These are phyloP conservation scores for Naegleria gruberi DNA, from an alignment of 208 protist species.

Conservation along the genomic window DNA sequence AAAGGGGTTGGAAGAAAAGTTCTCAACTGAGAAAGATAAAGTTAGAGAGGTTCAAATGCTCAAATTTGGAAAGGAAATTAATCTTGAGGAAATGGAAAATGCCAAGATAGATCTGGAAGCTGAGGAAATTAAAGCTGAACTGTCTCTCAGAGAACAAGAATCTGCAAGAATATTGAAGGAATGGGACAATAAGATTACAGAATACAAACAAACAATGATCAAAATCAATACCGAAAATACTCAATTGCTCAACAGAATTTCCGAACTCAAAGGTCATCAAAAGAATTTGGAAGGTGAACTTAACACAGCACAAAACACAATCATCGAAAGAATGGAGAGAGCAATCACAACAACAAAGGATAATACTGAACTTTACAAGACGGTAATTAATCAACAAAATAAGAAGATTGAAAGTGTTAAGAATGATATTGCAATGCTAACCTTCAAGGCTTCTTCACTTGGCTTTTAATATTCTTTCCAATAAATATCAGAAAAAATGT, in stretches of 20 bases:
- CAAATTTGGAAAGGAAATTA: slow-evolving; percentile 47
- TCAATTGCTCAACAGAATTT: slow-evolving; percentile 26
- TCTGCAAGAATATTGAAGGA: background rate
- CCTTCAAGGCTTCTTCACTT: background rate
- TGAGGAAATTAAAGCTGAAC: slow-evolving; percentile 34
- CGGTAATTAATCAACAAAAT: background rate
- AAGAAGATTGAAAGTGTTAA: background rate
- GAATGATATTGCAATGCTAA: background rate
- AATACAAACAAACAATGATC: slow-evolving; percentile 15
- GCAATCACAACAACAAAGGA: background rate
- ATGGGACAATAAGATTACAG: slow-evolving; percentile 18
- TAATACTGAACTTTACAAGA: background rate
- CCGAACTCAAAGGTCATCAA: slow-evolving; percentile 26
- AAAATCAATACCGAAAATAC: slow-evolving; percentile 26
- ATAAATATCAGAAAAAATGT: no score
- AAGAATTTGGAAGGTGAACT: slow-evolving; percentile 28
- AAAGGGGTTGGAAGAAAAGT: slow-evolving; percentile 29
- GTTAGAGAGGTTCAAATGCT: slow-evolving; percentile 48
- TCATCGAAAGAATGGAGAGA: background rate
- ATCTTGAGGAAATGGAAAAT: slow-evolving; percentile 39
- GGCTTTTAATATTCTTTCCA: background rate
- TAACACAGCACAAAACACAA: background rate
- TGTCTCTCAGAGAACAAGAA: slow-evolving; percentile 25
- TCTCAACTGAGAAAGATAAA: slow-evolving; percentile 33
- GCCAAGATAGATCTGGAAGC: slow-evolving; percentile 34